Conservation (phyloP, 2,329 filamentous ascomycete species). For the Periglandula ipomoeae region DNA sequence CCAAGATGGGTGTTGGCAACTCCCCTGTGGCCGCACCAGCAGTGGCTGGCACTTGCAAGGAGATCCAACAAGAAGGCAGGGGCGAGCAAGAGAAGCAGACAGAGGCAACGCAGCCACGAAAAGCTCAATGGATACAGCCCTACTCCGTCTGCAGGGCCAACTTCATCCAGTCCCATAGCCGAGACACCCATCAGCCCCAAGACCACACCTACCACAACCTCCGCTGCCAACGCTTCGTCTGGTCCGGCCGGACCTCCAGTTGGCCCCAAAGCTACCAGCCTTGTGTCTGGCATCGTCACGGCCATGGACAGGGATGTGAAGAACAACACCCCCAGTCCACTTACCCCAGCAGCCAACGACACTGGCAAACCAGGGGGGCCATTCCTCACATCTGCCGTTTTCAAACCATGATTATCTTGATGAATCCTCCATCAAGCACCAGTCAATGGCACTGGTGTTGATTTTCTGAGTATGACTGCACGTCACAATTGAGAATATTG, state of each 20-base stretch:
- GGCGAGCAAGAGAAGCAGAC: constrained; percentile 27
- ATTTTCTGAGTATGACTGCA: too few relatives aligned
- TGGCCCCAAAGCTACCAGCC: background rate
- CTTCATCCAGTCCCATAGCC: background rate
- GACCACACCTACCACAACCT: background rate
- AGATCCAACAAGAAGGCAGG: background rate
- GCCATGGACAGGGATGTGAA: background rate
- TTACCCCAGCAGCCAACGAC: constrained; percentile 1
- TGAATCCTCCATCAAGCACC: too few relatives aligned
- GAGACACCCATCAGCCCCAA: constrained; percentile 8
- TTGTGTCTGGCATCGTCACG: background rate
- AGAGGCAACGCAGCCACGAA: constrained; percentile 44
- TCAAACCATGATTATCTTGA: constrained; percentile 27
- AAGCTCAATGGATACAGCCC: constrained; percentile 28
- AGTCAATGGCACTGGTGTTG: too few relatives aligned
- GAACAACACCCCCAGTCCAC: background rate
- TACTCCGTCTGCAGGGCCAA: constrained; percentile 14
- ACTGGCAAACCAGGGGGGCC: constrained; percentile 19
- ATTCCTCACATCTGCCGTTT: constrained; percentile 42
- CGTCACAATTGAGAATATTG: too few relatives aligned
- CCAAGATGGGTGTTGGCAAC: constrained; percentile 23
- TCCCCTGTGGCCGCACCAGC: background rate
- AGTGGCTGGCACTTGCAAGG: too few relatives aligned
- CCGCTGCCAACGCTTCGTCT: constrained; percentile 14
- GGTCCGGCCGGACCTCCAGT: constrained; percentile 24